These are phyloP conservation scores for Blechomonas ayalai DNA, from an alignment of 208 protist species.

Conservation along the genomic window DNA sequence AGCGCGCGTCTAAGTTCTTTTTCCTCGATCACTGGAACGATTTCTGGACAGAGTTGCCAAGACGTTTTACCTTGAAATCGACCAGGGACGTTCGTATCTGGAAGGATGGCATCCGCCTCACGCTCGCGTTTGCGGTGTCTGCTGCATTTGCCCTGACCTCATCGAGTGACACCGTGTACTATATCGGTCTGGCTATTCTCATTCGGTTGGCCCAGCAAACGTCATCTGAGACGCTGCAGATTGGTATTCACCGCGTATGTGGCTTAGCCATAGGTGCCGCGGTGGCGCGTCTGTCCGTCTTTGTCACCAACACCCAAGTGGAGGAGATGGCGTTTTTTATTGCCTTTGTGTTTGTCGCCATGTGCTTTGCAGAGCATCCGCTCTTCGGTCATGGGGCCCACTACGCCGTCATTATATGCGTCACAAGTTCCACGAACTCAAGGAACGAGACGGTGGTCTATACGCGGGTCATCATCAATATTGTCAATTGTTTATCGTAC, in stretches of 20 bases:
- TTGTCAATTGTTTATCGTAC: conserved; percentile 38
- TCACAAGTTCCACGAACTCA: conserved; percentile 9
- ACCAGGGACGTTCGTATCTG: conserved; percentile 55
- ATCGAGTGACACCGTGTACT: conserved; percentile 25
- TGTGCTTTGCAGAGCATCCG: conserved; percentile 15
- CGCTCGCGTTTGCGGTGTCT: conserved; percentile 40
- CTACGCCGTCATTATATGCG: conserved; percentile 24
- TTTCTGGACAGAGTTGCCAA: conserved; percentile 61
- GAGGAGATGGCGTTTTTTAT: conserved; percentile 18
- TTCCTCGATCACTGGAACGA: conserved; percentile 46
- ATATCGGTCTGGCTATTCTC: conserved; percentile 55
- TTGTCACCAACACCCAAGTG: conserved; percentile 10
- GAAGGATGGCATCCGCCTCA: conserved; percentile 59
- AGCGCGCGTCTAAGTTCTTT: conserved; percentile 45
- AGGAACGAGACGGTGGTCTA: conserved; percentile 7
- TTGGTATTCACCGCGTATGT: conserved; percentile 33
- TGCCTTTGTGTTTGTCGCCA: conserved; percentile 11
- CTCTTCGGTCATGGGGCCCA: conserved; percentile 17
- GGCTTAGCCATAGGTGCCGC: conserved; percentile 26
- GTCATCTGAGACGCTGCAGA: conserved; percentile 28
- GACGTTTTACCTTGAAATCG: conserved; percentile 43
- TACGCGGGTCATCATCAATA: conserved; percentile 26
- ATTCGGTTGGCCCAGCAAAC: conserved; percentile 40
- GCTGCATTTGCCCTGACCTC: conserved; percentile 30
- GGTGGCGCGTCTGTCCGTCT: conserved; percentile 15